Base-by-base conservation (phyloP, 768 basidiomycete species). In the Panus rudis region DNA sequence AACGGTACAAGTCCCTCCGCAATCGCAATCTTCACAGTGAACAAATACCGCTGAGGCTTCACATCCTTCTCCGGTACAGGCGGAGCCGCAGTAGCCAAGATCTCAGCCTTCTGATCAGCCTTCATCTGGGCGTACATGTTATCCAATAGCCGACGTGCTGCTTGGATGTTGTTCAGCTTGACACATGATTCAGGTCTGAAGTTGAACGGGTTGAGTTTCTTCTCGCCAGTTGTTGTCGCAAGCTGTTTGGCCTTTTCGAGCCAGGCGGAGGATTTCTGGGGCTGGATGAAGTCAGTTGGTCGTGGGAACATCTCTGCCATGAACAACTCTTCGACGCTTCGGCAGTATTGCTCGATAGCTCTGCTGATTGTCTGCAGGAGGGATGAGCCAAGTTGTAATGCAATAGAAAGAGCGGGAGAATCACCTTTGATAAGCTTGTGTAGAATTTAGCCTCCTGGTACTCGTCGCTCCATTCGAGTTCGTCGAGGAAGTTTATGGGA, bases 91-190 rank as follows among this genome's bases (percentile, higher is more conserved):
- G 66, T 62, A 41, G 68, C 64, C 42, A 90, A 56, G 21, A 78
- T 69, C 21, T 83, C 79, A 2, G 84, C 75, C 45, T 92, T 75
- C 56, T 81, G 81, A 67, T 99, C 96, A 0, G 84, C 91, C 45
- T 92, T 76, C 72, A 96, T 81, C 55, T 91, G 84, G 39, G 75
- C 81, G 62, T 97, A 98, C 76, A 98, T 86, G 48, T 86, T 89
- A 61, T 99, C 96, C 48, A 99, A 73, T 37, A 96, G 72, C 47
- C 79, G 79, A 23, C 92, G 79, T 1, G 93, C 92, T 10, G 90
- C 85, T 53, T 93, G 92, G 50, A 98, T 81, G 62, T 97, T 97
- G 70, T 99, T 99, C 39, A 98, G 75, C 69, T 97, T 97, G 60
- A 99, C 89, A 56, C 93, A 97, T 0, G 91, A 92, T 67, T 94